Evolutionary conservation across 2,329 filamentous ascomycete genomes (phyloP), one percentile per base, ranked within the genome.

Genomic region (Phaeosphaeriaceae sp.): DNA sequence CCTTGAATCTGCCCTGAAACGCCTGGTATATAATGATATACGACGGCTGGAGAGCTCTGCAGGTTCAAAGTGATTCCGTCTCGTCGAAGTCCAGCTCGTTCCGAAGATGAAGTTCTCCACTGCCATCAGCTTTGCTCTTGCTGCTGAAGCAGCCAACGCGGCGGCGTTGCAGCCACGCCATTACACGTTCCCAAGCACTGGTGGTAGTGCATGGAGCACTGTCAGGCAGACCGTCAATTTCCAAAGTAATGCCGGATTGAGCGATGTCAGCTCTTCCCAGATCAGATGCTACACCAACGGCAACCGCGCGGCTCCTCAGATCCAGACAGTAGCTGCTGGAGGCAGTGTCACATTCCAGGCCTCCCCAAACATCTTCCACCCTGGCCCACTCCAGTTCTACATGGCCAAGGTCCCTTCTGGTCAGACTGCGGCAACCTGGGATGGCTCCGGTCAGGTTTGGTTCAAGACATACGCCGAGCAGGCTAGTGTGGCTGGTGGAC

Each of bases 321-420:
- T 57, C 31, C 58, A 66, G 46, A 66, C 51, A 13, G 74, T 76
- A 4, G 68, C 66, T 13, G 73, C 74, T 2, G 75, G 75, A 13
- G 62, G 61, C 46, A 67, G 54, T n/a, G 69, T 78, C 1, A 64
- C 62, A 21, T 78, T 77, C 71, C 75, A 68, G 27, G 67, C 70
- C 1, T 62, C 49, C 19, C 65, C 69, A 11, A 67, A 68, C 36
- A 72, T 78, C 51, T 73, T 69, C 54, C 75, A 77, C 54, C 74
- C 68, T 4, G 75, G 75, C 1, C 73, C 75, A 0, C 57, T 78
- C 10, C 74, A 76, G 52, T 78, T 78, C 58, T 78, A 78, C 65
- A 68, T 78, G 58, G 76, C 76, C 17, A 75, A 76, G 57, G 76
- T 72, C 1, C 76, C 76, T 1, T 48, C 54, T 1, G 74, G 71